These are phyloP conservation scores for Pseudotsuga menziesii DNA, from an alignment of 75 land plant genomes.

Conservation along the genomic window DNA sequence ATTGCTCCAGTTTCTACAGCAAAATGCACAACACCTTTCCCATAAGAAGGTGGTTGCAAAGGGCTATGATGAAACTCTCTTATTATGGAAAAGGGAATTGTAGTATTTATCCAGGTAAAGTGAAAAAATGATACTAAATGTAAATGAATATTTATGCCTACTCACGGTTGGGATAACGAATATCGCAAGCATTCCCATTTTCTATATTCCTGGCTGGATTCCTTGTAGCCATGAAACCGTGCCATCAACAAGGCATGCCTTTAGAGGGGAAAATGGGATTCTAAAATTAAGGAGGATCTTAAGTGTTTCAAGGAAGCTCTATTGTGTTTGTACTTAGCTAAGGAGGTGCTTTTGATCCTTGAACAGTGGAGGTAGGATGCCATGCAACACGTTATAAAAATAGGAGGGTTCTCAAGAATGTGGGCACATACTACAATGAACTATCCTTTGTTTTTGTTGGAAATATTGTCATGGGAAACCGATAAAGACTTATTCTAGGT, in stretches of 20 bases:
- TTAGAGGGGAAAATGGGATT: no score
- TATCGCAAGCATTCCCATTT: conserved; percentile 6
- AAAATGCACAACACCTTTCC: not conserved
- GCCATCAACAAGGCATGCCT: no score
- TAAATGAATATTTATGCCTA: conserved; percentile 6
- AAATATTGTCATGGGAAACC: conserved; percentile 52
- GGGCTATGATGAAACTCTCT: conserved; percentile 18
- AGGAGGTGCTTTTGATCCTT: conserved; percentile 60
- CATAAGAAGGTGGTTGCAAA: not conserved
- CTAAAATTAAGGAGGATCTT: no score
- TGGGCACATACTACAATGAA: conserved; percentile 67
- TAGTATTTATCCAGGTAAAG: conserved; percentile 11
- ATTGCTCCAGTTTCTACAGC: conserved; percentile 38
- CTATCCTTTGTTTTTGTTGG: conserved; percentile 66
- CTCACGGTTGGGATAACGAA: conserved; percentile 16
- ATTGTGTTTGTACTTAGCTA: conserved; percentile 52
- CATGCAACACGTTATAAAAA: conserved; percentile 37
- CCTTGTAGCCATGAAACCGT: no score
- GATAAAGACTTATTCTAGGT: conserved; percentile 58
- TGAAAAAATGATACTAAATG: conserved; percentile 22
- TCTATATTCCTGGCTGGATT: no score
- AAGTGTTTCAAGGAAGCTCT: conserved; percentile 42
- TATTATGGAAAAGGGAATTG: conserved; percentile 57
- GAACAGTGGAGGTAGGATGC: conserved; percentile 56
- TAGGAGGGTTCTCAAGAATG: conserved; percentile 47